These are phyloP conservation scores for Ustilago loliicola DNA, from an alignment of 1,284 basidiomycete species.

Conservation along the genomic window DNA sequence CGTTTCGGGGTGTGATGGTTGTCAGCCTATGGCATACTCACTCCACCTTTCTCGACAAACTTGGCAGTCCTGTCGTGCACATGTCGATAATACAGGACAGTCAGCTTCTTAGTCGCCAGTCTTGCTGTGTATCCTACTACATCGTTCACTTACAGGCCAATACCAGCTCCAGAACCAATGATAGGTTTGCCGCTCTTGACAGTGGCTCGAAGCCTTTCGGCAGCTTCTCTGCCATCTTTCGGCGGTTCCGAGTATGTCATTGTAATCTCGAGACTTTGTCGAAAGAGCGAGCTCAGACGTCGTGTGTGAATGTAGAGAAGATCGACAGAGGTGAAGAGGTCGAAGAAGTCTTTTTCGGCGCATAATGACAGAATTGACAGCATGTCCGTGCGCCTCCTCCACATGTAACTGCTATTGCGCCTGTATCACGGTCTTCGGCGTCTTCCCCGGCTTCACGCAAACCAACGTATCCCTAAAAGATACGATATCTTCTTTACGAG, in stretches of 20 bases:
- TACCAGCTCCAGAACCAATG: slow-evolving; percentile 52
- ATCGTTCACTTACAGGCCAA: slow-evolving; percentile 32
- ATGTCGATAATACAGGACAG: too few relatives aligned
- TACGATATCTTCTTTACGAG: too few relatives aligned
- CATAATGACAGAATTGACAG: slow-evolving; percentile 6
- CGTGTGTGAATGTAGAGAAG: not conserved
- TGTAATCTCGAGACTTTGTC: not conserved
- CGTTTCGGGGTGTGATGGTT: not conserved
- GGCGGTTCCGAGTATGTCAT: slow-evolving; percentile 39
- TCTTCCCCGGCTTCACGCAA: not conserved
- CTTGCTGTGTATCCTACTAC: too few relatives aligned
- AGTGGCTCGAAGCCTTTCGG: slow-evolving; percentile 29
- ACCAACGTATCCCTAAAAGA: too few relatives aligned
- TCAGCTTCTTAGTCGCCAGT: not conserved
- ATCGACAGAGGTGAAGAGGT: not conserved
- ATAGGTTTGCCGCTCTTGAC: slow-evolving; percentile 40
- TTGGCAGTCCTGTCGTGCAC: slow-evolving; percentile 30
- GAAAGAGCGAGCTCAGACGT: not conserved
- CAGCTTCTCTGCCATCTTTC: slow-evolving; percentile 42
- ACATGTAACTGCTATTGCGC: not conserved
- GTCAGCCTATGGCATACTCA: not conserved
- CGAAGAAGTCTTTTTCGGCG: not conserved
- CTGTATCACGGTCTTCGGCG: not conserved
- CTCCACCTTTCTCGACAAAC: slow-evolving; percentile 50
- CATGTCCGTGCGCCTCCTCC: slow-evolving; percentile 12